A percentile compares a stretch with the other conserved stretches of the same genome.
These are phyloP conservation scores for Penicillium sp. DNA, from an alignment of 2,329 filamentous ascomycete species.

Conservation along the genomic window DNA sequence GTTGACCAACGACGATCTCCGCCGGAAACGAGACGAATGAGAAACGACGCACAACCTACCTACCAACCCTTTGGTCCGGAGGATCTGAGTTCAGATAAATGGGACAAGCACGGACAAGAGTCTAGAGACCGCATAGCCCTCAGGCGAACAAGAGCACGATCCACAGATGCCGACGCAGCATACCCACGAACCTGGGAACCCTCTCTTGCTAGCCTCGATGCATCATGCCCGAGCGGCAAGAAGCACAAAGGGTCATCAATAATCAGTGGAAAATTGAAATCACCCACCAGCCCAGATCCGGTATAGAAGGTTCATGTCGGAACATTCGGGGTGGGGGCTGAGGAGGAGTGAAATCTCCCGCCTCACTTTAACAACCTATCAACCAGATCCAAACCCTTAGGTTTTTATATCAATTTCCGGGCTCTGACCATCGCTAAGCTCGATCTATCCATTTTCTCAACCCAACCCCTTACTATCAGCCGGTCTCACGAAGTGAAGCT, in stretches of 20 bases:
- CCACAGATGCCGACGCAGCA: conserved; percentile 2
- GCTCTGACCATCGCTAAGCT: neutral
- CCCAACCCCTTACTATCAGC: neutral
- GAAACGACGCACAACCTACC: conserved; percentile 9
- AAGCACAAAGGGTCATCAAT: neutral
- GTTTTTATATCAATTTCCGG: neutral
- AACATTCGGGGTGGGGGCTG: conserved; percentile 15
- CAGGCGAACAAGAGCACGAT: conserved; percentile 4
- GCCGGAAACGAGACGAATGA: conserved; percentile 13
- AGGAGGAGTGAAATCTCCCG: conserved; percentile 20
- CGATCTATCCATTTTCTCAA: neutral
- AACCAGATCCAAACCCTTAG: conserved; percentile 34
- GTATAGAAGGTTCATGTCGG: conserved; percentile 14
- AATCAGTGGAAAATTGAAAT: no score
- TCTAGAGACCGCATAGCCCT: conserved; percentile 7
- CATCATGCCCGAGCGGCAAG: neutral
- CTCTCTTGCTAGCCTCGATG: conserved; percentile 5
- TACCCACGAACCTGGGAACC: conserved; percentile 3
- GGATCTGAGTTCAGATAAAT: conserved; percentile 14
- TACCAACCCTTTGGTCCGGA: conserved; percentile 6
- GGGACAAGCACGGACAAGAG: conserved; percentile 5
- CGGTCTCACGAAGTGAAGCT: conserved; percentile 23
- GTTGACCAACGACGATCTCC: neutral
- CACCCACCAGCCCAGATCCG: neutral
- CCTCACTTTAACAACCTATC: conserved; percentile 36